Percentiles rank a stretch among this genome's conserved stretches.
Evolutionary conservation across 176 grass and related monocot genomes (phyloP).

Genomic region (sorghum (Sorghum bicolor)): Sorghum_bicolor_NCBIv3 NC_012879.2:1029501-1030000

Average conservation of each 20-base stretch:
- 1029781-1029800: background rate
- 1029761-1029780: background rate
- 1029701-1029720: background rate
- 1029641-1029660: background rate
- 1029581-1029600: background rate
- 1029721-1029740: background rate
- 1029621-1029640: background rate
- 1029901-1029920: background rate
- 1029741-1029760: background rate
- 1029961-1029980: background rate
- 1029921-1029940: accelerated
- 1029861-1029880: background rate
- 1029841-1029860: background rate
- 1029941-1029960: background rate
- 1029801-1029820: background rate
- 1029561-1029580: background rate
- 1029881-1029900: background rate
- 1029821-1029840: background rate
- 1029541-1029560: background rate
- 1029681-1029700: background rate
- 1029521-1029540: background rate
- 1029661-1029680: background rate
- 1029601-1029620: background rate
- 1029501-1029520: background rate
- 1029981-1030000: accelerated